phyloP scores from a whole-genome alignment of 1,139 yeast species.

The Yamadazyma conglobata region DNA sequence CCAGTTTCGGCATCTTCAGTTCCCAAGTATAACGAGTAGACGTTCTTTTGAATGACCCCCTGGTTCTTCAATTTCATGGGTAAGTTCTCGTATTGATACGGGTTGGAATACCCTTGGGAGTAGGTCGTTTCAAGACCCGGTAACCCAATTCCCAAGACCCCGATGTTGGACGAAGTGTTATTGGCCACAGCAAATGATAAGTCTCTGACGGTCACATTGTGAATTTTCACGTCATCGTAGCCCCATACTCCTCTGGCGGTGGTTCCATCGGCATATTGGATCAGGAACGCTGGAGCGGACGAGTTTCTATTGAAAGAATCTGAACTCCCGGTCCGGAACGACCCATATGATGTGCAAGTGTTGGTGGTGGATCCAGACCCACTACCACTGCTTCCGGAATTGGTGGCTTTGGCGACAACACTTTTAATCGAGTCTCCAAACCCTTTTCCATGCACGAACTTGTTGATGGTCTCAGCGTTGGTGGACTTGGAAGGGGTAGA shows the following conservation, averaged over 20 bases:
- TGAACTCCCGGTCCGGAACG: conserved; percentile 35
- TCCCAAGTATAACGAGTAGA: conserved; percentile 53
- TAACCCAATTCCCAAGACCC: conserved; percentile 46
- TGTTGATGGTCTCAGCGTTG: conserved; percentile 6
- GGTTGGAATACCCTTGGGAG: conserved; percentile 10
- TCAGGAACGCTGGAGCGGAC: conserved; percentile 34
- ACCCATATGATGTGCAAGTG: conserved; percentile 38
- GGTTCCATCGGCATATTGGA: conserved; percentile 53
- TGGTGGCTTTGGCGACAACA: conserved; percentile 6
- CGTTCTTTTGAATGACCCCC: conserved; percentile 49
- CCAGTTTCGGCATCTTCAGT: conserved; percentile 32
- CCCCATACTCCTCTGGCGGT: conserved; percentile 51
- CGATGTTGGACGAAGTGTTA: conserved; percentile 36
- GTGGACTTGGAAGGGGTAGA: conserved; percentile 6
- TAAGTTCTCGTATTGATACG: conserved; percentile 26
- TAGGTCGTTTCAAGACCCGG: conserved; percentile 19
- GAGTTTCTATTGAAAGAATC: conserved; percentile 29
- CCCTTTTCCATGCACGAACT: conserved; percentile 9
- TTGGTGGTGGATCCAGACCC: conserved; percentile 14
- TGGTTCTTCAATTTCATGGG: conserved; percentile 25
- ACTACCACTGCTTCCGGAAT: conserved; percentile 5
- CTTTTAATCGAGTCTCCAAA: conserved; percentile 10
- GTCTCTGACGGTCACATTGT: conserved; percentile 23
- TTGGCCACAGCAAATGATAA: conserved; percentile 51
- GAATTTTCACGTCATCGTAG: conserved; percentile 44